Evolutionary conservation across 768 basidiomycete genomes (phyloP), one percentile per base, ranked within the genome.

Genomic region (Boletus patriciae): DNA sequence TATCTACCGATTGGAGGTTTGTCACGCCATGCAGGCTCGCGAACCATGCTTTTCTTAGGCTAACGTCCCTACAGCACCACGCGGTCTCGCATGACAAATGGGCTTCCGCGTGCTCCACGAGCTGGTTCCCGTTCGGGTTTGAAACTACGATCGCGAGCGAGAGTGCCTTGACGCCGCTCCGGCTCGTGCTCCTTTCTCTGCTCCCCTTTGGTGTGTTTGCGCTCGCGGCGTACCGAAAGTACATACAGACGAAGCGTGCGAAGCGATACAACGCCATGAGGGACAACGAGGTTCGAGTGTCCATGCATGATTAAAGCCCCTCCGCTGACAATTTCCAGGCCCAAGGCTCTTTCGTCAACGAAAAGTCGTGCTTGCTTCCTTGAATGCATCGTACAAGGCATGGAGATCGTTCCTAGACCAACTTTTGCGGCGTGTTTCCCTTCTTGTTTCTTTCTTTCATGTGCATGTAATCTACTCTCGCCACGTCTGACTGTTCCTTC

Each of bases 1-100:
- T 74, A 85, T 90, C 71, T 89, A 90, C 76, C 81, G 84, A 45
- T 78, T 88, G 46, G 85, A 90, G 82, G 90, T 89, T 63, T n/a
- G 75, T 70, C 19, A 25, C 16, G 23, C 11, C 23, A 11, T 23
- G 0, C 9, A 18, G 16, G 8, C 21, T 27, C 15, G 7, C 10
- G 15, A 5, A 27, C 19, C 12, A 36, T 11, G 31, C 38, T 23
- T 58, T 41, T 19, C 46, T 50, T 29, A 15, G 25, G 36, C n/a
- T 59, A 31, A 42, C 15, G 15, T 37, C 27, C 37, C 45, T 36
- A 47, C 52, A 78, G 78, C 71, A 72, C 54, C 70, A 74, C 18
- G 70, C 72, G 21, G 71, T 80, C 50, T 52, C 70, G 50, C 64
- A 67, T 49, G 74, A 78, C 56, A 64, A 68, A 55, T 79, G 77